Evolutionary conservation across 2,329 filamentous ascomycete species (phyloP).

Genomic region (Penicillium sp.): DNA sequence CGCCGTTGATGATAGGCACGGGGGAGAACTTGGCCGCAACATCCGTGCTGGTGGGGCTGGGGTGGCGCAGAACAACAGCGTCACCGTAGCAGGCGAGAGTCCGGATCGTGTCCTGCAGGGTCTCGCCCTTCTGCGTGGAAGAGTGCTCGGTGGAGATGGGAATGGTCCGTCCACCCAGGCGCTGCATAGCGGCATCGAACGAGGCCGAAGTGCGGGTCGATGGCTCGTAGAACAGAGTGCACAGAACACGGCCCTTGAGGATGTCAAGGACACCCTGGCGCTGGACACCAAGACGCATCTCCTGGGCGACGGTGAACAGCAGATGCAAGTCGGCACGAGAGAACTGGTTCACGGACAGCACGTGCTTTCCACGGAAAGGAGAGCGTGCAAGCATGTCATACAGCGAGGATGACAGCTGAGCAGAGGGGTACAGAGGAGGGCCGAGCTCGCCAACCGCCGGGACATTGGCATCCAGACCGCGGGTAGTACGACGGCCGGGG

Average conservation of each 20-base stretch:
- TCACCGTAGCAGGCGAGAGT: conserved; percentile 93
- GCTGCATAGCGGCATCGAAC: conserved; percentile 98
- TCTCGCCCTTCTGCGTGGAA: conserved; percentile 90
- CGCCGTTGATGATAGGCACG: conserved; percentile 93
- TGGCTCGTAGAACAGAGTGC: conserved; percentile 95
- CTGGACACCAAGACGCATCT: conserved; percentile 94
- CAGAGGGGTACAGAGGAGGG: conserved; percentile 44
- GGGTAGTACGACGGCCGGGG: conserved; percentile 29
- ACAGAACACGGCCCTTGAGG: conserved; percentile 78
- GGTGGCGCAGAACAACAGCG: conserved; percentile 92
- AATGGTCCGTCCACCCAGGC: conserved; percentile 82
- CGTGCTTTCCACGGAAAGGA: conserved; percentile 81
- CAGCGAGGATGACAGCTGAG: conserved; percentile 56
- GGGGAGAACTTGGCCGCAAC: conserved; percentile 80
- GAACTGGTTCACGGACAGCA: conserved; percentile 90
- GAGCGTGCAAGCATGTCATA: conserved; percentile 70
- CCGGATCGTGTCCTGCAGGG: conserved; percentile 85
- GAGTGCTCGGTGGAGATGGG: conserved; percentile 76
- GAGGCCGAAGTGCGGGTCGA: conserved; percentile 93
- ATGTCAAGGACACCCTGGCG: conserved; percentile 83
- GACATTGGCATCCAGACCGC: conserved; percentile 28
- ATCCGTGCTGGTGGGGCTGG: conserved; percentile 72
- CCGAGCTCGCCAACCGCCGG: conserved; percentile 34
- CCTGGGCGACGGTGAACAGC: conserved; percentile 92
- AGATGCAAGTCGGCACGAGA: conserved; percentile 80